Evolutionary conservation across 2,329 filamentous ascomycete species (phyloP), one percentile per base, ranked within the genome.

Genomic region (Pseudogymnoascus sp.): DNA sequence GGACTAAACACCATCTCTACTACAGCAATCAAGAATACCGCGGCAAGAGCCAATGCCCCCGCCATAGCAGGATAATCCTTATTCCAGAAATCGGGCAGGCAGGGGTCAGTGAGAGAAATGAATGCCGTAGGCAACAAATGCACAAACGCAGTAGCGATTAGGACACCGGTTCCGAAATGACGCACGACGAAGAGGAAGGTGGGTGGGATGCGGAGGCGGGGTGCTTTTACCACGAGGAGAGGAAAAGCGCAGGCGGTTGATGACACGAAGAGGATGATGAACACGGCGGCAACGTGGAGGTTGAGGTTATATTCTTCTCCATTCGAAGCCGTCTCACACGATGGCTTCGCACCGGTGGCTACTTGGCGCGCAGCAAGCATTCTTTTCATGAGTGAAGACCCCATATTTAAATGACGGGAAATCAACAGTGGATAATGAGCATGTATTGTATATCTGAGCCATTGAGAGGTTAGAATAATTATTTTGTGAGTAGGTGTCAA

Each of bases 81-180:
- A 30, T 73, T 77, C 75, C 77, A 78, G 65, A 78, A 78, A 22
- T 67, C 63, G 0, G 76, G 74, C 20, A 79, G 69, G 68, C 87
- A 89, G 43, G 86, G 86, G 64, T 88, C 82, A 65, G 81, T 87
- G 18, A 88, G 76, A 39, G 84, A 86, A 62, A 79, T 73, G 67
- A 89, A 89, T 0, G 87, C 86, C 25, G 83, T 89, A 60, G 84
- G 86, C 3, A 88, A 6, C 60, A 67, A 34, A 62, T 93, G 89
- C 34, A 92, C 88, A 69, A 93, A 93, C 60, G 89, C 89, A 1
- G 89, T 93, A 12, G 89, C 89, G 64, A 92, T 85, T 20, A 93
- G 78, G 20, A 93, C 89, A 65, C 89, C 89, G 1, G 89, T 93
- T 69, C 89, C 87, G 65, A 90, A 87, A 74, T 90, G 86, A 65